phyloP scores from a whole-genome alignment of 306 rosid genomes.

The Vachellia collinsii region DNA sequence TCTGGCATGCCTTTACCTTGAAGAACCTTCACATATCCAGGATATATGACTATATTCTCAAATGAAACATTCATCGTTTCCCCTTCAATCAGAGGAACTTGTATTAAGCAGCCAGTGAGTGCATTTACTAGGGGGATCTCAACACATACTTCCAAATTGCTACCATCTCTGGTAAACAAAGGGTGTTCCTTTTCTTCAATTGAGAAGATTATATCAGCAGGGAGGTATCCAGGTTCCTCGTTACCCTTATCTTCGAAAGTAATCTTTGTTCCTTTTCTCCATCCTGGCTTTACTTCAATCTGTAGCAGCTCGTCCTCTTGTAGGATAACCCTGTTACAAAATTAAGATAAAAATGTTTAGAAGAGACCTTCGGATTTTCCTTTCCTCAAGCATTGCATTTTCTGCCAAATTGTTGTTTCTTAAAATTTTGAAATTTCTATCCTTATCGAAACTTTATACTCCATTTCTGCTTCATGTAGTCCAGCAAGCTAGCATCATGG shows the following conservation, averaged over 20 bases:
- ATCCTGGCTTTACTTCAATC: slow-evolving; percentile 66
- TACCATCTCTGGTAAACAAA: slow-evolving; percentile 54
- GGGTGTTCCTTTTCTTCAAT: slow-evolving; percentile 61
- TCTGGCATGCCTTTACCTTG: slow-evolving; percentile 68
- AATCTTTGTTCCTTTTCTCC: slow-evolving; percentile 61
- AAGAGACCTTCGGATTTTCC: background rate
- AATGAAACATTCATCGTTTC: slow-evolving; percentile 55
- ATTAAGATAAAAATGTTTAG: background rate
- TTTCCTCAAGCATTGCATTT: background rate
- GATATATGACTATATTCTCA: slow-evolving; percentile 53
- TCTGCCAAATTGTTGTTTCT: background rate
- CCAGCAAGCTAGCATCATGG: background rate
- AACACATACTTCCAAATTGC: slow-evolving; percentile 54
- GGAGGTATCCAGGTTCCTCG: slow-evolving; percentile 70
- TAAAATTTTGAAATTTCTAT: background rate
- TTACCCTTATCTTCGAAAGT: slow-evolving; percentile 66
- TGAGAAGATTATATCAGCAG: slow-evolving; percentile 56
- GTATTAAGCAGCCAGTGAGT: slow-evolving; percentile 61
- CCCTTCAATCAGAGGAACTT: slow-evolving; percentile 61
- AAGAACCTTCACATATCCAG: slow-evolving; percentile 59
- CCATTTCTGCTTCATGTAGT: background rate
- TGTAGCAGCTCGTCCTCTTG: slow-evolving; percentile 53
- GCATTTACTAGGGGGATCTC: slow-evolving; percentile 62
- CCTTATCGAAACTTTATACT: background rate
- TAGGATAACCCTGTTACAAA: slow-evolving; percentile 45